A percentile compares a stretch with the other conserved stretches of the same genome.
Evolutionary conservation across 805 yeast species (phyloP).

Genomic region (Lipomyces orientalis): DNA sequence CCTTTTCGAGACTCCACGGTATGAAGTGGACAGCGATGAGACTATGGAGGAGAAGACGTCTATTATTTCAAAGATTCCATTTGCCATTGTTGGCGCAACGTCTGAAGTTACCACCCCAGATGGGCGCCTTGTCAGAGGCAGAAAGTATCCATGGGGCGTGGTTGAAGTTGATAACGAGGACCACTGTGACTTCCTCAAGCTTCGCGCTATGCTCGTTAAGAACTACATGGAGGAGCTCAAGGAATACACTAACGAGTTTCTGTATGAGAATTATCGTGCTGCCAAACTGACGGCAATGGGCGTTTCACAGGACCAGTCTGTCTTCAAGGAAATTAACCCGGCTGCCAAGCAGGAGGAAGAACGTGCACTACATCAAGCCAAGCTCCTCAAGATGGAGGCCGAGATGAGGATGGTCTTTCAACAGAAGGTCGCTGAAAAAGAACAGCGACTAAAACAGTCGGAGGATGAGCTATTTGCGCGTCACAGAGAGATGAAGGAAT

Average conservation of each 20-base stretch:
- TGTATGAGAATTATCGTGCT: slow-evolving; percentile 90
- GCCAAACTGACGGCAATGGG: slow-evolving; percentile 82
- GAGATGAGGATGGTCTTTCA: slow-evolving; percentile 97
- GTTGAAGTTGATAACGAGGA: slow-evolving; percentile 94
- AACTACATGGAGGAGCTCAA: slow-evolving; percentile 92
- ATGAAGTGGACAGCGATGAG: slow-evolving; percentile 85
- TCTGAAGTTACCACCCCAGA: slow-evolving; percentile 68
- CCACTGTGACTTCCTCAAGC: slow-evolving; percentile 88
- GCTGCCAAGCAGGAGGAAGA: slow-evolving; percentile 91
- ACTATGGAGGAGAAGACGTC: slow-evolving; percentile 67
- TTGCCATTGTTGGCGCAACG: slow-evolving; percentile 93
- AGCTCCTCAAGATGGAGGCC: slow-evolving; percentile 89
- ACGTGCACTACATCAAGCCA: slow-evolving; percentile 88
- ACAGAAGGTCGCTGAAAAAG: slow-evolving; percentile 95
- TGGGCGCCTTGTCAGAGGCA: slow-evolving; percentile 85
- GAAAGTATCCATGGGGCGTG: slow-evolving; percentile 96
- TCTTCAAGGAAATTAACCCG: slow-evolving; percentile 96
- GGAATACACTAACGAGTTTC: slow-evolving; percentile 74
- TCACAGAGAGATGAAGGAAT: slow-evolving; percentile 97
- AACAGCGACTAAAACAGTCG: slow-evolving; percentile 92
- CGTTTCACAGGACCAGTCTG: slow-evolving; percentile 87
- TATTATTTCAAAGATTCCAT: slow-evolving; percentile 77
- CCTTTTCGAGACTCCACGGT: slow-evolving; percentile 75
- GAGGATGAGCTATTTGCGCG: slow-evolving; percentile 95
- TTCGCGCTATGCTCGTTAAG: slow-evolving; percentile 87